phyloP scores from a whole-genome alignment of 192 early-diverging fungal genomes.

The Diversispora epigaea region DNA sequence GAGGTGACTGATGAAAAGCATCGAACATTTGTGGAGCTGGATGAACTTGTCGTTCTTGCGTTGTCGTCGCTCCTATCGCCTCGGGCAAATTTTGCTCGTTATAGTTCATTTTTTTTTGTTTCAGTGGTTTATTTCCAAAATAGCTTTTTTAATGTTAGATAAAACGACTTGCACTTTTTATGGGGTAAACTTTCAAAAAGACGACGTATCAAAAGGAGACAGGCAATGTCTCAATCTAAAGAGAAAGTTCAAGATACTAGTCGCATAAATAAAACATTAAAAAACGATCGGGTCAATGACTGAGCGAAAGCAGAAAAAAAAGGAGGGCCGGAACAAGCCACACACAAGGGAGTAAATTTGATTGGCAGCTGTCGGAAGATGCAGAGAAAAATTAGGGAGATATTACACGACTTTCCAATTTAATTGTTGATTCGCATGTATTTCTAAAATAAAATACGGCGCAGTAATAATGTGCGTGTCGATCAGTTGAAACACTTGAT shows the following conservation, averaged over 20 bases:
- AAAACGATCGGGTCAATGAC: conserved; percentile 11
- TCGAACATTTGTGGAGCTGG: conserved; percentile 33
- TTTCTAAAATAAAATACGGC: background rate
- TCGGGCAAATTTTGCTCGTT: conserved; percentile 7
- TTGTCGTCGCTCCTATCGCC: background rate
- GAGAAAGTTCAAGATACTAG: conserved; percentile 7
- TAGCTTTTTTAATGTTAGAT: background rate
- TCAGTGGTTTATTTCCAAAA: conserved; percentile 7
- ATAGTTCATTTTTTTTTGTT: conserved; percentile 13
- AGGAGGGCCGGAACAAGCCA: conserved; percentile 12
- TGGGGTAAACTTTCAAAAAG: background rate
- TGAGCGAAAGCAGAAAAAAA: conserved; percentile 13
- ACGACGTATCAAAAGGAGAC: conserved; percentile 22
- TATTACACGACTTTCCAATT: conserved; percentile 13
- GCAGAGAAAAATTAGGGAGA: background rate
- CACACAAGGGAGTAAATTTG: conserved; percentile 3
- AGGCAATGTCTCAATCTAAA: conserved; percentile 11
- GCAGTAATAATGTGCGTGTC: too few species aligned
- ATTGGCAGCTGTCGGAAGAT: conserved; percentile 4
- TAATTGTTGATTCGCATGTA: background rate
- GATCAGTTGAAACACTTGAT: too few species aligned
- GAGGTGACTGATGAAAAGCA: conserved; percentile 36
- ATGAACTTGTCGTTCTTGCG: conserved; percentile 24
- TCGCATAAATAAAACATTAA: conserved; percentile 17
- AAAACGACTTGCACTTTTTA: conserved; percentile 10